Percentiles rank a stretch among this genome's conserved stretches.
Evolutionary conservation across 2,329 filamentous ascomycete genomes (phyloP).

Genomic region (Xylariomycetidae sp.): DNA sequence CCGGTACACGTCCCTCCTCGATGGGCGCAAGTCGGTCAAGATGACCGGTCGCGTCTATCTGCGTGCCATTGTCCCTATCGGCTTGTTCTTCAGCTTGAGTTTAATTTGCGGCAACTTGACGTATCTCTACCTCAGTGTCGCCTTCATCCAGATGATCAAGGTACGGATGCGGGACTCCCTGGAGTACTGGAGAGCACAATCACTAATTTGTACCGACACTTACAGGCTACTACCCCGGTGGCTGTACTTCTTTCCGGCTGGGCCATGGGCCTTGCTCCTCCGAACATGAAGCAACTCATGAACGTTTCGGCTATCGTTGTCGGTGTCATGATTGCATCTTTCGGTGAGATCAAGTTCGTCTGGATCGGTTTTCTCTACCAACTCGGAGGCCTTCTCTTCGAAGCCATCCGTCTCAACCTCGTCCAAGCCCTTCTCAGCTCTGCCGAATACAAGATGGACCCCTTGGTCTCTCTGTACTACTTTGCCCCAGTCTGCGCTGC

Average conservation of each 20-base stretch:
- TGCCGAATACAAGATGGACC: constrained; percentile 88
- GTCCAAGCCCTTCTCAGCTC: constrained; percentile 78
- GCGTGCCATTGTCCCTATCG: constrained; percentile 89
- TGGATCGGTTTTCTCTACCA: constrained; percentile 76
- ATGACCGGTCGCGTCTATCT: constrained; percentile 95
- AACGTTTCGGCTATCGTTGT: constrained; percentile 95
- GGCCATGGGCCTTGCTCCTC: constrained; percentile 77
- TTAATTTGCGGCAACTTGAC: constrained; percentile 95
- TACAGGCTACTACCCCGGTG: constrained; percentile 85
- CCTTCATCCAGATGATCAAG: constrained; percentile 99
- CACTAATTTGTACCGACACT: background rate
- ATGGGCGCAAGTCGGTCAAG: constrained; percentile 92
- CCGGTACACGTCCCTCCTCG: constrained; percentile 81
- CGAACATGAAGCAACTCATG: constrained; percentile 79
- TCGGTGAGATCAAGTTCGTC: constrained; percentile 94
- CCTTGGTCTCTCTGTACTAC: constrained; percentile 84
- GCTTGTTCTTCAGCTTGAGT: constrained; percentile 91
- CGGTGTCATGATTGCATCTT: constrained; percentile 88
- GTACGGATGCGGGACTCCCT: too few relatives aligned
- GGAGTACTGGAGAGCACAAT: too few relatives aligned
- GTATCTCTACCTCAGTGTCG: constrained; percentile 90
- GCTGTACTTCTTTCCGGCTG: constrained; percentile 88
- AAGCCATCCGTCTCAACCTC: constrained; percentile 79
- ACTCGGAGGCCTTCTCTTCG: constrained; percentile 72
- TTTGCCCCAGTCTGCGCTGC: constrained; percentile 78